Evolutionary conservation across 2,329 filamentous ascomycete genomes (phyloP).

Genomic region (Exophiala sp.): DNA sequence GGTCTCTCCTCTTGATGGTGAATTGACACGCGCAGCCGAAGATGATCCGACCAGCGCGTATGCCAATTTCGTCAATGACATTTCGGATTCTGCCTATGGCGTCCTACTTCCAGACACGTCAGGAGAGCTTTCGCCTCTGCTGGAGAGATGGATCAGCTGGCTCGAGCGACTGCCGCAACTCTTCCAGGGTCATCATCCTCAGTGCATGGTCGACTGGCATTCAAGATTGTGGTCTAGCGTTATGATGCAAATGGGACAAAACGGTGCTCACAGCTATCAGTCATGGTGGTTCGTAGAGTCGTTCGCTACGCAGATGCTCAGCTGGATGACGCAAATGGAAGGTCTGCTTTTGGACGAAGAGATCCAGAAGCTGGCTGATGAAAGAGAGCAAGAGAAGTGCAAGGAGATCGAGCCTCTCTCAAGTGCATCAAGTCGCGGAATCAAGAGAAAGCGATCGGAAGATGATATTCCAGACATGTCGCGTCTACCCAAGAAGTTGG

Average conservation of each 20-base stretch:
- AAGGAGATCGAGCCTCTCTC: conserved; percentile 13
- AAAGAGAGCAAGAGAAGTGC: conserved; percentile 25
- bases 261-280: conserved; percentile 46
- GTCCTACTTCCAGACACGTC: conserved; percentile 9
- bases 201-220: conserved; percentile 45
- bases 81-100: conserved; percentile 5
- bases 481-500: conserved; percentile 12
- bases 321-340: conserved; percentile 30
- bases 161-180: conserved; percentile 39
- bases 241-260: conserved; percentile 43
- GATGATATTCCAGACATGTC: conserved; percentile 9
- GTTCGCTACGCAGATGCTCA: conserved; percentile 28
- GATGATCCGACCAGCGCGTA: conserved; percentile 34
- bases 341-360: conserved; percentile 25
- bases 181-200: conserved; percentile 41
- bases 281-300: conserved; percentile 41
- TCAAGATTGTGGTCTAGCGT: conserved; percentile 44
- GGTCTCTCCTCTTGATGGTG: conserved; percentile 37
- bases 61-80: conserved; percentile 24
- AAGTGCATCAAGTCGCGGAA: conserved; percentile 1
- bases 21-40: conserved; percentile 29
- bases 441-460: conserved; percentile 22
- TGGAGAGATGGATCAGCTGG: conserved; percentile 46
- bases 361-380: conserved; percentile 23
- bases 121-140: conserved; percentile 15